These are phyloP conservation scores for Tilletia walkeri DNA, from an alignment of 1,284 basidiomycete species.

Conservation along the genomic window DNA sequence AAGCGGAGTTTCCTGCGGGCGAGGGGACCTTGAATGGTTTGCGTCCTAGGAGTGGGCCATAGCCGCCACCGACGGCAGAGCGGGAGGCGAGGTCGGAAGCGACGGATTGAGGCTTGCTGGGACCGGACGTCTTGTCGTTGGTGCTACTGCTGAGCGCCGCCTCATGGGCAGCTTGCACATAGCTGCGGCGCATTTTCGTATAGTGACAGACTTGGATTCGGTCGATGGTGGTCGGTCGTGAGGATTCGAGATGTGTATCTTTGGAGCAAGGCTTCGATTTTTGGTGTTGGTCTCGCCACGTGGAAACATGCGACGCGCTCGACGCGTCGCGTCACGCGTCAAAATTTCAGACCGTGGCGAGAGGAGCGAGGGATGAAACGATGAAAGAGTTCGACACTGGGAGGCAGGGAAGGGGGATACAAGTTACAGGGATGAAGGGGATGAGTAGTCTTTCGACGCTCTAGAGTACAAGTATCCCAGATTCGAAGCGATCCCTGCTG, in stretches of 20 bases:
- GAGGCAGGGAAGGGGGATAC: background rate
- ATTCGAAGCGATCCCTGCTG: too few relatives aligned
- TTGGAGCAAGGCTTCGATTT: background rate
- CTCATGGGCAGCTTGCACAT: conserved; percentile 11
- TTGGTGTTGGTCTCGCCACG: conserved; percentile 12
- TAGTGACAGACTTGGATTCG: background rate
- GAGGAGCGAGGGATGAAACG: background rate
- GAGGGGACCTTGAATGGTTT: conserved; percentile 53
- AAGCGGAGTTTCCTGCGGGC: conserved; percentile 31
- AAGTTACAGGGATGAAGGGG: too few relatives aligned
- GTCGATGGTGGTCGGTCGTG: background rate
- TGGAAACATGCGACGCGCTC: background rate
- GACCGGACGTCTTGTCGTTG: background rate
- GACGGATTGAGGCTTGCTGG: background rate
- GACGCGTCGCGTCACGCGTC: conserved; percentile 13
- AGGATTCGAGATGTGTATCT: too few relatives aligned
- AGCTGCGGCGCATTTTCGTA: conserved; percentile 7
- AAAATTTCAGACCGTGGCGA: background rate
- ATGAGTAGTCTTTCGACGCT: too few relatives aligned
- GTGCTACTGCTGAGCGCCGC: background rate
- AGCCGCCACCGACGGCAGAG: conserved; percentile 30
- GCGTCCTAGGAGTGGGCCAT: conserved; percentile 37
- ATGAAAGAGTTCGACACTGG: background rate
- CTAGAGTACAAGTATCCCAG: too few relatives aligned
- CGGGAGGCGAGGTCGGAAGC: conserved; percentile 11